These are phyloP conservation scores for Coemansia sp. DNA, from an alignment of 192 early-diverging fungal species.

Conservation along the genomic window DNA sequence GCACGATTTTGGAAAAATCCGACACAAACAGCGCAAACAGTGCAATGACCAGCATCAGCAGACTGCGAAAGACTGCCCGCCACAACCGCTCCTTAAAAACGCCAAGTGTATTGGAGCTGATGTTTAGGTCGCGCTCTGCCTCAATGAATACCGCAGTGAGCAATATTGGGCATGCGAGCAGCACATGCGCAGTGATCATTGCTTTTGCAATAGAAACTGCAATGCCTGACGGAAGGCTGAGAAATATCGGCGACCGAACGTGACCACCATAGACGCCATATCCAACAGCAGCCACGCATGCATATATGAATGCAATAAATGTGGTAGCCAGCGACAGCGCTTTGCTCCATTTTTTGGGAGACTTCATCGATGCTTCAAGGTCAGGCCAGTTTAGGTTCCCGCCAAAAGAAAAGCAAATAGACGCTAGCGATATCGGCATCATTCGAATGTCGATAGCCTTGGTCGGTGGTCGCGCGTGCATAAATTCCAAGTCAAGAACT, in stretches of 20 bases:
- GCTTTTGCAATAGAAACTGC: conserved; percentile 62
- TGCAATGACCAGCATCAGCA: conserved; percentile 56
- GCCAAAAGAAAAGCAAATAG: conserved; percentile 78
- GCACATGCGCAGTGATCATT: conserved; percentile 76
- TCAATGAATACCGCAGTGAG: conserved; percentile 73
- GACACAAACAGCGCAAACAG: conserved; percentile 67
- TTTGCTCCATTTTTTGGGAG: conserved; percentile 65
- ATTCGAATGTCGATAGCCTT: conserved; percentile 31
- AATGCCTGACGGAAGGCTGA: conserved; percentile 61
- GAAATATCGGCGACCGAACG: conserved; percentile 65
- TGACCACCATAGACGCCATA: conserved; percentile 73
- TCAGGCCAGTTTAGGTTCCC: conserved; percentile 85
- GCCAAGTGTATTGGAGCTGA: conserved; percentile 45
- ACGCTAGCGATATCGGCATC: conserved; percentile 74
- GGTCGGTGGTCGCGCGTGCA: conserved; percentile 26
- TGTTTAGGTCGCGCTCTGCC: conserved; percentile 61
- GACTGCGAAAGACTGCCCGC: conserved; percentile 56
- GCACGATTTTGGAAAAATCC: conserved; percentile 77
- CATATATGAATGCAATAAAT: conserved; percentile 69
- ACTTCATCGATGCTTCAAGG: conserved; percentile 76
- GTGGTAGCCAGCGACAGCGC: conserved; percentile 63
- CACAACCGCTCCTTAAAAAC: conserved; percentile 47
- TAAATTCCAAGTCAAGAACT: conserved; percentile 23
- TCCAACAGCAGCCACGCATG: conserved; percentile 67
- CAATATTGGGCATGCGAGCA: conserved; percentile 78